phyloP scores from a whole-genome alignment of 306 rosid genomes.

The Clitoria ternatea region DNA sequence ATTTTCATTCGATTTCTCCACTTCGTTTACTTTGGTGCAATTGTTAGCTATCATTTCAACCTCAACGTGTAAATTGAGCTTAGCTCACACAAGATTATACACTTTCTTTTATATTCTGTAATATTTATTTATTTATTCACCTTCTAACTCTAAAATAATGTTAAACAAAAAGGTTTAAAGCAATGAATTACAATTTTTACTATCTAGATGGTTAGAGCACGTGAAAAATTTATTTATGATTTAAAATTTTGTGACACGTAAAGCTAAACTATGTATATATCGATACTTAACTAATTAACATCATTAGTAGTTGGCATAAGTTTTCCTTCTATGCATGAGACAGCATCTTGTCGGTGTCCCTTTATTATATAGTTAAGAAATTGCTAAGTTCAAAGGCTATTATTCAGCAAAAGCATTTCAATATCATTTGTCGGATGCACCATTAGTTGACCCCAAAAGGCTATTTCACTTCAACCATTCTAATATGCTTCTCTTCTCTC shows the following conservation, averaged over 20 bases:
- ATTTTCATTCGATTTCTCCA: constrained; percentile 13
- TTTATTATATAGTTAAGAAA: constrained; percentile 10
- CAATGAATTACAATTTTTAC: not conserved
- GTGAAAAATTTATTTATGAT: not conserved
- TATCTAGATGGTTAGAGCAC: not conserved
- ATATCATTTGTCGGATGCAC: constrained; percentile 38
- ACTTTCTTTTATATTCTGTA: not conserved
- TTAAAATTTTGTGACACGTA: not conserved
- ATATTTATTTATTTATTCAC: not conserved
- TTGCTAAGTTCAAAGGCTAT: constrained; percentile 28
- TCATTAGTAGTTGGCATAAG: constrained; percentile 1
- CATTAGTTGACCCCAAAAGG: constrained; percentile 44
- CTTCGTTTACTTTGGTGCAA: constrained; percentile 18
- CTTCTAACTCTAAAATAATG: no score
- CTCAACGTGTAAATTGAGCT: constrained; percentile 15
- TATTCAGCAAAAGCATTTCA: constrained; percentile 27
- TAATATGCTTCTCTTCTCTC: not conserved
- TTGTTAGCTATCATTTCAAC: constrained; percentile 24
- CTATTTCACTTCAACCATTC: constrained; percentile 17
- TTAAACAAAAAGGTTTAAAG: not conserved
- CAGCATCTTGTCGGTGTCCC: constrained; percentile 35
- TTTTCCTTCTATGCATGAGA: constrained; percentile 22
- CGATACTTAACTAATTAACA: not conserved
- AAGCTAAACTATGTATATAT: not conserved
- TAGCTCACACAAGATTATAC: not conserved